Conservation (phyloP, 2,329 filamentous ascomycete genomes). For the Talaromyces sp. region DNA sequence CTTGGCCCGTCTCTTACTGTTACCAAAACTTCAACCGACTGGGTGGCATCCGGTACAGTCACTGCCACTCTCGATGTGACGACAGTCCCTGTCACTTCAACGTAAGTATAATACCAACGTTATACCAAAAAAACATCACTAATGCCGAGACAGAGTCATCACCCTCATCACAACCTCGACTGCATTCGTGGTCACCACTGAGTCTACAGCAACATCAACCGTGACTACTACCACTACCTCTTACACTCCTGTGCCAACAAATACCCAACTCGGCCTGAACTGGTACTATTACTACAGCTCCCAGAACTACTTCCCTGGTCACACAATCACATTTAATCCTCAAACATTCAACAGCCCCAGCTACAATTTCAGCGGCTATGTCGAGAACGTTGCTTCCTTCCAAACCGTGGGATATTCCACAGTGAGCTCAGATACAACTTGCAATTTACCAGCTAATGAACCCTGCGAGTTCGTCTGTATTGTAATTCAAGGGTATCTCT, state of each 20-base stretch:
- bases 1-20: constrained; percentile 13
- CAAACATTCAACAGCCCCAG: constrained; percentile 9
- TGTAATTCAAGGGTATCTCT: constrained; percentile 10
- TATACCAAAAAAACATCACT: background rate
- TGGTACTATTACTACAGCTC: constrained; percentile 13
- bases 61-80: constrained; percentile 11
- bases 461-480: constrained; percentile 2
- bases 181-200: background rate
- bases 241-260: constrained; percentile 7
- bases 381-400: constrained; percentile 6
- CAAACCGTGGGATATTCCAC: constrained; percentile 7
- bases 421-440: background rate
- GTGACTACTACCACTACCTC: constrained; percentile 1
- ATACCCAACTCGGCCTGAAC: constrained; percentile 3
- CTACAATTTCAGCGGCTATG: constrained; percentile 13
- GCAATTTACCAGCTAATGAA: background rate
- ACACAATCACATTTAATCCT: background rate
- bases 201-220: background rate
- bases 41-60: constrained; percentile 7
- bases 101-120: background rate
- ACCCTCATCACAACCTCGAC: background rate
- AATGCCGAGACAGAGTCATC: background rate
- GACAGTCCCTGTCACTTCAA: background rate
- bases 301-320: background rate
- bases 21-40: constrained; percentile 10